Evolutionary conservation across 176 grass and related monocot species (phyloP), one percentile per base, ranked within the genome.

Genomic region (Cocos nucifera): DNA sequence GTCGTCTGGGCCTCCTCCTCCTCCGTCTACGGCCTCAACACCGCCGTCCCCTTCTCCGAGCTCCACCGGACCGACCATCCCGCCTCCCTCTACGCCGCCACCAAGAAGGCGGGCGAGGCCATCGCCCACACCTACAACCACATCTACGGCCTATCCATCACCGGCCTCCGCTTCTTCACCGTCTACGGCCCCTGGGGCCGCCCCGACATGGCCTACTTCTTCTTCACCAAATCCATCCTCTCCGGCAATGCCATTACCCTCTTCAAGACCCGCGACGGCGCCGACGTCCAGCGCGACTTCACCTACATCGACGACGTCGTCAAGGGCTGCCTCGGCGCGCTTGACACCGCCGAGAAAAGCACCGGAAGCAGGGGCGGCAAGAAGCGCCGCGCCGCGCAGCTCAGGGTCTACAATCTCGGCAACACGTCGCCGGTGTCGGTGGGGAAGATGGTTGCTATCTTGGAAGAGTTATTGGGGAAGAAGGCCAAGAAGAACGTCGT

Each of bases 131-230:
- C 85, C 0, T 97, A 97, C 77, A 97, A 91, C 78, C 83, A 97
- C 76, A 97, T 97, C 76, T 97, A 97, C 69, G 92, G 92, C 16
- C 86, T 97, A 48, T 91, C 87, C 80, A 80, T 97, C 70, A 97
- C 92, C 2, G 92, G 87, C 21, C 72, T 97, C 22, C 92, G 92
- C 29, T 97, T 97, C 81, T 97, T 97, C 77, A 97, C 92, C 23
- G 92, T 97, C 0, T 97, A 97, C 71, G 92, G 92, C 2, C 92
- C 92, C 0, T 91, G 84, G 87, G 92, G 92, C 29, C 87, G 92
- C 55, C 92, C 92, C 62, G 92, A 97, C 70, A 97, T 97, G 92
- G 92, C 92, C 30, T 97, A 97, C 80, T 97, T 97, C 81, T 90
- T 39, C 71, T 97, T 97, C 71, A 70, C 88, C 19, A 63, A 76